Conservation (phyloP, 768 basidiomycete species). For the Tricholoma terreum region DNA sequence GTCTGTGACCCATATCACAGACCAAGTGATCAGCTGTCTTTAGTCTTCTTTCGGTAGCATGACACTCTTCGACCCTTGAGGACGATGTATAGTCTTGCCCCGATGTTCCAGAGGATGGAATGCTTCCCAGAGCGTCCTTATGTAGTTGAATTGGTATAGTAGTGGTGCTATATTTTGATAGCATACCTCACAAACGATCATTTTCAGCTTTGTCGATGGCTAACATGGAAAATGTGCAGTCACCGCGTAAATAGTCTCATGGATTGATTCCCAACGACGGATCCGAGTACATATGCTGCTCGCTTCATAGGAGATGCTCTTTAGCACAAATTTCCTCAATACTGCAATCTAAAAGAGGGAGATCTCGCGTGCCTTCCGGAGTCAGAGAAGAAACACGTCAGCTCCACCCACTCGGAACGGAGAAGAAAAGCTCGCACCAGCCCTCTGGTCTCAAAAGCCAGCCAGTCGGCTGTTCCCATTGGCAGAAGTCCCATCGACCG, state of each 20-base stretch:
- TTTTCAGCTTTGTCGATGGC: background rate
- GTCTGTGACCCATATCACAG: too few species aligned
- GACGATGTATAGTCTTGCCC: constrained; percentile 18
- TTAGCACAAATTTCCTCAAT: too few species aligned
- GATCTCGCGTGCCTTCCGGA: constrained; percentile 11
- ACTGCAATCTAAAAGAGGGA: constrained; percentile 4
- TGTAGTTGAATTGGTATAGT: background rate
- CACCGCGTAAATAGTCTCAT: too few species aligned
- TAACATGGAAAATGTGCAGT: too few species aligned
- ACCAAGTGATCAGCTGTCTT: constrained; percentile 12
- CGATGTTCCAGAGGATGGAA: constrained; percentile 14
- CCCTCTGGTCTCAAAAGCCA: constrained; percentile 86
- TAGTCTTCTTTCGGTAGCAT: constrained; percentile 11
- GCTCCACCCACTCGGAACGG: too few species aligned
- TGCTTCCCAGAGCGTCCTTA: constrained; percentile 9
- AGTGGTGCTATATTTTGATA: background rate
- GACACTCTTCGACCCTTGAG: constrained; percentile 15
- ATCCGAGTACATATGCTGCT: background rate
- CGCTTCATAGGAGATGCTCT: background rate
- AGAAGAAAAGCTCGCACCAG: constrained; percentile 41
- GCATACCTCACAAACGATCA: background rate
- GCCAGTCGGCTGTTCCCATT: constrained; percentile 90
- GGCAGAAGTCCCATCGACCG: constrained; percentile 89
- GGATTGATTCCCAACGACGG: background rate
- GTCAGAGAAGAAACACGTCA: background rate